Percentiles rank a stretch among this genome's conserved stretches.
Evolutionary conservation across 2,329 filamentous ascomycete species (phyloP).

Genomic region (Botrytis fragariae): DNA sequence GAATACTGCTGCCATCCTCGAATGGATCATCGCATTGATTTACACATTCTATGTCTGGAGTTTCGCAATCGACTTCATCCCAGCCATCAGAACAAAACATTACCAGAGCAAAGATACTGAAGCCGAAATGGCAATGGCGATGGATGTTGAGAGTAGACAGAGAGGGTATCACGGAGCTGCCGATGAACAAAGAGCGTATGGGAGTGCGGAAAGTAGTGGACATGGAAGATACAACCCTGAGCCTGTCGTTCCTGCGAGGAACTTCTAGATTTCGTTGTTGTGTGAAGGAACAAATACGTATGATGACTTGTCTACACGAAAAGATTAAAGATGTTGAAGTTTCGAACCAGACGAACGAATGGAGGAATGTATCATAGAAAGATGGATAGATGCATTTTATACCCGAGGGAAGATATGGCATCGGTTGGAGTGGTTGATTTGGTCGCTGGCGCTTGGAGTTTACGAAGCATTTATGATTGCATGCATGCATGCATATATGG

Average conservation of each 20-base stretch:
- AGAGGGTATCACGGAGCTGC: neutral
- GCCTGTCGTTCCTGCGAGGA: neutral
- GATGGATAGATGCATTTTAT: neutral
- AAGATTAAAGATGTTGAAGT: neutral
- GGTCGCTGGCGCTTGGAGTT: neutral
- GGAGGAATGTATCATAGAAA: neutral
- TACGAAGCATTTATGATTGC: neutral
- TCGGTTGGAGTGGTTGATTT: neutral
- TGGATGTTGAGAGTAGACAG: conserved; percentile 19
- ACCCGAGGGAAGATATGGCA: neutral
- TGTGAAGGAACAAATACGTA: neutral
- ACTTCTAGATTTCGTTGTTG: neutral
- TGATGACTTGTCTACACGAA: neutral
- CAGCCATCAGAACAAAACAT: conserved; percentile 49
- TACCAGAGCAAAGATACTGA: conserved; percentile 26
- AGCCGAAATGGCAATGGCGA: conserved; percentile 29
- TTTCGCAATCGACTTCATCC: conserved; percentile 84
- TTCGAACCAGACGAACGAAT: neutral
- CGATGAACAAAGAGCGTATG: conserved; percentile 1
- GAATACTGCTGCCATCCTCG: conserved; percentile 73
- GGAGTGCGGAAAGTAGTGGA: neutral
- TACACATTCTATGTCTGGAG: conserved; percentile 86
- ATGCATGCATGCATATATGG: neutral
- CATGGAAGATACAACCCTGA: neutral
- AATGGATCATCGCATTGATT: conserved; percentile 76